phyloP scores from a whole-genome alignment of 2,329 filamentous ascomycete species.

The Nothomitra cinnamomea region DNA sequence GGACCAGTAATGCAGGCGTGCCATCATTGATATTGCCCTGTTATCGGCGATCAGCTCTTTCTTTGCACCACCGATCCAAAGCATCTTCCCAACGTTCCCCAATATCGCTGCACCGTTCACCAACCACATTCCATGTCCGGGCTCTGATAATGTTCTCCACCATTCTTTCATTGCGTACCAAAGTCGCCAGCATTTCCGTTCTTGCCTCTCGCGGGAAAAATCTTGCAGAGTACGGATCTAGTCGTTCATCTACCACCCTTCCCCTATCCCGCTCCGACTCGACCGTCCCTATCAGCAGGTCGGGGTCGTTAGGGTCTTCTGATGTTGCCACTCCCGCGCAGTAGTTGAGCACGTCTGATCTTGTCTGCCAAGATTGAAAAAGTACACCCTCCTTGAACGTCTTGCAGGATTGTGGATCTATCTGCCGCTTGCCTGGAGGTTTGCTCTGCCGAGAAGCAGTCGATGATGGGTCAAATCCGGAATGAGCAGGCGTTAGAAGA shows the following conservation, averaged over 20 bases:
- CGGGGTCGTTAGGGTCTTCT: constrained; percentile 75
- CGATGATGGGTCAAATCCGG: constrained; percentile 63
- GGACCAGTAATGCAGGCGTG: constrained; percentile 5
- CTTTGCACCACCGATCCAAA: constrained; percentile 42
- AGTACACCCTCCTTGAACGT: constrained; percentile 61
- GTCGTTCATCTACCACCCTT: constrained; percentile 63
- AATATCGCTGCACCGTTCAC: constrained; percentile 51
- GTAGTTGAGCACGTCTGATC: constrained; percentile 73
- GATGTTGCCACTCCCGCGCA: constrained; percentile 77
- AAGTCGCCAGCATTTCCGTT: constrained; percentile 58
- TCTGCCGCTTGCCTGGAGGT: constrained; percentile 30
- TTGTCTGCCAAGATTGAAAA: constrained; percentile 75
- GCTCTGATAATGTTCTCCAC: constrained; percentile 66
- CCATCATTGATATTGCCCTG: neutral
- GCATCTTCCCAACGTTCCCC: constrained; percentile 47
- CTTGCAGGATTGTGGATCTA: constrained; percentile 46
- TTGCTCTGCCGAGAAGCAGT: constrained; percentile 46
- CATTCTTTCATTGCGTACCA: constrained; percentile 57
- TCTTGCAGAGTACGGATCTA: constrained; percentile 79
- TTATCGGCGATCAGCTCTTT: constrained; percentile 9
- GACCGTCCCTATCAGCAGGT: constrained; percentile 48
- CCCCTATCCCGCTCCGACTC: constrained; percentile 56
- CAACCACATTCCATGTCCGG: constrained; percentile 65
- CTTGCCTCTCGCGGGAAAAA: constrained; percentile 67
- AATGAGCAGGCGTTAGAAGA: constrained; percentile 54